A percentile compares a stretch with the other conserved stretches of the same genome.
Evolutionary conservation across 495 filamentous ascomycete species (phyloP).

Genomic region (Lophiotrema nucula): DNA sequence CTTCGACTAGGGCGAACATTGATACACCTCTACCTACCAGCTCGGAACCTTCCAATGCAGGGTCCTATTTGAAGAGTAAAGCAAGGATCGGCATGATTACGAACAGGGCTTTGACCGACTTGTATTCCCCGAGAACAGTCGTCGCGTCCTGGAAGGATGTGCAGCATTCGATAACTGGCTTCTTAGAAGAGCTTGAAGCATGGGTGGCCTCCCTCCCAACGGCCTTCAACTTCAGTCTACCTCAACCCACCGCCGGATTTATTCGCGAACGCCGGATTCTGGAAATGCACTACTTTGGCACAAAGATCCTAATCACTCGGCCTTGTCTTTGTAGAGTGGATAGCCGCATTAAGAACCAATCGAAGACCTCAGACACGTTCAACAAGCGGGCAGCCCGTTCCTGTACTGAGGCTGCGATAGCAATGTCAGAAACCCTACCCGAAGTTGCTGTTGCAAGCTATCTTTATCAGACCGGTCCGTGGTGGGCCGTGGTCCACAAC

Average conservation of each 20-base stretch:
- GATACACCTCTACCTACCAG: neutral
- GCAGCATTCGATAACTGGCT: neutral
- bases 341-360: slow-evolving; percentile 12
- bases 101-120: neutral
- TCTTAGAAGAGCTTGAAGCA: slow-evolving; percentile 2
- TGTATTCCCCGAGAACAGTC: slow-evolving; percentile 10
- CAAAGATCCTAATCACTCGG: slow-evolving; percentile 5
- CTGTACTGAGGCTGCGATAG: slow-evolving; percentile 59
- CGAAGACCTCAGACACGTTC: slow-evolving; percentile 48
- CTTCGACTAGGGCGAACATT: neutral
- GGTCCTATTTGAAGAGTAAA: neutral
- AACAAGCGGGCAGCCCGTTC: slow-evolving; percentile 52
- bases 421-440: slow-evolving; percentile 55
- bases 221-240: slow-evolving; percentile 8
- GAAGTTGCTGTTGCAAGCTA: slow-evolving; percentile 30
- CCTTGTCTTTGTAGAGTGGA: slow-evolving; percentile 15
- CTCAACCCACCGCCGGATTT: slow-evolving; percentile 10
- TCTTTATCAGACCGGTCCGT: slow-evolving; percentile 54
- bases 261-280: slow-evolving; percentile 37
- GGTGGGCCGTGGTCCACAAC: slow-evolving; percentile 65
- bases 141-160: neutral
- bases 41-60: neutral
- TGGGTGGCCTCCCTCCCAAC: slow-evolving; percentile 15
- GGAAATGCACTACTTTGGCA: slow-evolving; percentile 37
- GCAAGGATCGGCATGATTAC: slow-evolving; percentile 1